These are phyloP conservation scores for Theileria equi DNA, from an alignment of 169 alveolate species.

Conservation along the genomic window DNA sequence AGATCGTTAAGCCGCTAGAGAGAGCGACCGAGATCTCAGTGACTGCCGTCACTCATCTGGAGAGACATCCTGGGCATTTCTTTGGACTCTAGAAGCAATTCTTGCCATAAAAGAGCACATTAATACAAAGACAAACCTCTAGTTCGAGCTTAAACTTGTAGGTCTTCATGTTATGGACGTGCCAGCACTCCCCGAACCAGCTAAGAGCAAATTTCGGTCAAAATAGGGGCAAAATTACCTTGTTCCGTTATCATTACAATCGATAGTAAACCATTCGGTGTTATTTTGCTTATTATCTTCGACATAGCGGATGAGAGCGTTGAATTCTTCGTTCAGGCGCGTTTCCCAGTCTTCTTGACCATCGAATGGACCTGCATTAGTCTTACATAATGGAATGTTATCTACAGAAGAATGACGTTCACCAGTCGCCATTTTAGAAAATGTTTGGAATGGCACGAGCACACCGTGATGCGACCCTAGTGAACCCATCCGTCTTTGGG, in stretches of 20 bases:
- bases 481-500: too few relatives aligned
- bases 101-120: not conserved
- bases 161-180: conserved; percentile 86
- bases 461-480: too few relatives aligned
- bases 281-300: conserved; percentile 85
- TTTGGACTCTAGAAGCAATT: not conserved
- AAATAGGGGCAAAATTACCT: conserved; percentile 56
- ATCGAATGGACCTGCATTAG: conserved; percentile 92
- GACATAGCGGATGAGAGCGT: conserved; percentile 86
- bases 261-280: conserved; percentile 93
- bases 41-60: too few relatives aligned
- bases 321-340: conserved; percentile 89
- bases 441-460: too few relatives aligned
- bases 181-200: conserved; percentile 97
- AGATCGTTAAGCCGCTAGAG: too few relatives aligned
- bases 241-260: conserved; percentile 88
- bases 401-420: conserved; percentile 38
- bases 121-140: conserved; percentile 67
- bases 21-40: too few relatives aligned
- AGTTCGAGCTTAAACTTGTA: conserved; percentile 89
- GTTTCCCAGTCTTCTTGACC: conserved; percentile 74
- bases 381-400: conserved; percentile 82
- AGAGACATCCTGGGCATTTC: too few relatives aligned
- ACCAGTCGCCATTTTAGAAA: conserved; percentile 10
- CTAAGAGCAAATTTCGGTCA: conserved; percentile 35